Evolutionary conservation across 2,329 filamentous ascomycete genomes (phyloP).

Genomic region (Chaetomium sp.): DNA sequence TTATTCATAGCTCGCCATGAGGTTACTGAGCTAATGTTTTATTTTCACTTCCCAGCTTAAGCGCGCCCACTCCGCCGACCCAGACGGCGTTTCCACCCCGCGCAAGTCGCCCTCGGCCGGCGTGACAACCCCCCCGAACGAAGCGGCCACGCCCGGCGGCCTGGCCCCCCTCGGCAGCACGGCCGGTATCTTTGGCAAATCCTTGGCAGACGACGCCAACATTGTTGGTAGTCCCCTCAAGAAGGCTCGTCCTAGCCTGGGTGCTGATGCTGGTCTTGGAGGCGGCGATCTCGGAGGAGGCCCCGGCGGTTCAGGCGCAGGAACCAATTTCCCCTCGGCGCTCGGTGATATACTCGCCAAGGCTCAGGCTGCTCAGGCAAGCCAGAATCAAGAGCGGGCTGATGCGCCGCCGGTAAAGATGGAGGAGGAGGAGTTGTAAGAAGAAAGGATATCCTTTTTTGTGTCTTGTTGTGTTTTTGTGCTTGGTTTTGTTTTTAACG

Average conservation of each 20-base stretch:
- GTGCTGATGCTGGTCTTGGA: constrained; percentile 30
- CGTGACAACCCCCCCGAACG: constrained; percentile 35
- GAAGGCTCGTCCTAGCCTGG: constrained; percentile 62
- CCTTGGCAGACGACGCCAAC: constrained; percentile 39
- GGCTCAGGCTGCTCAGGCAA: constrained; percentile 29
- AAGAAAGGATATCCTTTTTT: constrained; percentile 6
- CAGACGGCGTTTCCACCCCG: constrained; percentile 42
- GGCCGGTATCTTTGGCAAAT: constrained; percentile 36
- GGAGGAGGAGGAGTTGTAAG: constrained; percentile 39
- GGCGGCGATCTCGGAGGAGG: not conserved
- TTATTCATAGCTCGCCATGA: not conserved
- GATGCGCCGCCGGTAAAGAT: constrained; percentile 23
- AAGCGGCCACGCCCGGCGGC: constrained; percentile 10
- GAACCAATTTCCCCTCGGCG: constrained; percentile 30
- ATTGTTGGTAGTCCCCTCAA: constrained; percentile 65
- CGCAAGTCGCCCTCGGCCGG: constrained; percentile 42
- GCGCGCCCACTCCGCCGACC: constrained; percentile 70
- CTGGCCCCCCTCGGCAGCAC: constrained; percentile 28
- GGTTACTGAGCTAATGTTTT: constrained; percentile 21
- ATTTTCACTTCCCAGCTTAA: constrained; percentile 55
- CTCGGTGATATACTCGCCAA: constrained; percentile 38
- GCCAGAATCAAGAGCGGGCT: constrained; percentile 19
- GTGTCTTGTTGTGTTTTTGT: too few species aligned
- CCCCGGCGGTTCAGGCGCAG: not conserved
- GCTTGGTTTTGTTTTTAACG: too few species aligned